A percentile compares a stretch with the other conserved stretches of the same genome.
phyloP scores from a whole-genome alignment of 441 rosid genomes.

The Pelargonium exstipulatum region DNA sequence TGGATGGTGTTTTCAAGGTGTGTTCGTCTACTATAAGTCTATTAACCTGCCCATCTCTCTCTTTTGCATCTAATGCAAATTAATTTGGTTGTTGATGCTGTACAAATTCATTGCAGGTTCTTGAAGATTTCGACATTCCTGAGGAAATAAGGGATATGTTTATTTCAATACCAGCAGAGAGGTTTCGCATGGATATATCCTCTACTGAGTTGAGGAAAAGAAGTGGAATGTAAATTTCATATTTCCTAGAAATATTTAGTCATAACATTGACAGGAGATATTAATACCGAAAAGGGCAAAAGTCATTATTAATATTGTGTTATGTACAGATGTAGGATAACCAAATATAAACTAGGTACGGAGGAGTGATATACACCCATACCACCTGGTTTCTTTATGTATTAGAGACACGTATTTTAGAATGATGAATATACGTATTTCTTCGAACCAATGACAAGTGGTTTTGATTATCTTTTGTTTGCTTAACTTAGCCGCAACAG shows the following conservation, averaged over 20 bases:
- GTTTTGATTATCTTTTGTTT: not conserved
- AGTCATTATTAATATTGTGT: not conserved
- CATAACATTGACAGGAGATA: not conserved
- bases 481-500: not conserved
- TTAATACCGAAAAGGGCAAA: not conserved
- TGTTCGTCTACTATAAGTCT: conserved; percentile 9
- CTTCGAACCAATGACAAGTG: not conserved
- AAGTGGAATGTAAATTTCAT: not conserved
- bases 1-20: conserved; percentile 75
- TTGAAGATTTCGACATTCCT: conserved; percentile 69
- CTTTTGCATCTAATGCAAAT: not conserved
- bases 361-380: not conserved
- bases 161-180: conserved; percentile 51
- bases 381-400: not conserved
- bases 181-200: conserved; percentile 64
- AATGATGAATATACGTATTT: not conserved
- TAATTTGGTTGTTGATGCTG: not conserved
- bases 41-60: not conserved
- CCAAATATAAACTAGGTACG: not conserved
- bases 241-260: not conserved
- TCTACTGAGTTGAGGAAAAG: conserved; percentile 58
- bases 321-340: not conserved
- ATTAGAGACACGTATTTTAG: not conserved
- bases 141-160: conserved; percentile 60
- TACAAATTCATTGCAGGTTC: conserved; percentile 44